Percentiles rank a stretch among this genome's conserved stretches.
phyloP scores from a whole-genome alignment of 805 yeast species.

The Brettanomyces anomalus region DNA sequence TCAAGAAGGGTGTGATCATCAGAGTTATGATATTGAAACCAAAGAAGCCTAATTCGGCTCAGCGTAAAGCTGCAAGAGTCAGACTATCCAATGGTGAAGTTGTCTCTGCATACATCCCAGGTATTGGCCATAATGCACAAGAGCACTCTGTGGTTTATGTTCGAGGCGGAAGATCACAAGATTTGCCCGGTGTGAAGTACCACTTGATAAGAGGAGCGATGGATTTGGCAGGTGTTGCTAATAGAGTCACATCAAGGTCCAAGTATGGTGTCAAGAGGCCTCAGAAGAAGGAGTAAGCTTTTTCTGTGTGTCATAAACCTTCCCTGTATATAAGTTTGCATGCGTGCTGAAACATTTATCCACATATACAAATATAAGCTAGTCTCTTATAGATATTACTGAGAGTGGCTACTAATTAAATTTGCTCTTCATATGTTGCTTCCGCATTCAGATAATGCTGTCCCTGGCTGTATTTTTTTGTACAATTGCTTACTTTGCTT shows the following conservation, averaged over 20 bases:
- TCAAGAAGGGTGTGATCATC: conserved; percentile 86
- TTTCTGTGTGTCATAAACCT: not conserved
- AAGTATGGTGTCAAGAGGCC: conserved; percentile 92
- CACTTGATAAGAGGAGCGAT: conserved; percentile 88
- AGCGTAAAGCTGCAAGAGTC: conserved; percentile 94
- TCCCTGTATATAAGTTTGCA: not conserved
- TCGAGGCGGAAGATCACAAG: conserved; percentile 98
- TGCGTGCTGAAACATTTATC: no score
- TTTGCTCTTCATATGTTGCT: no score
- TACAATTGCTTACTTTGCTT: not conserved
- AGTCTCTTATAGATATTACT: conserved; percentile 5
- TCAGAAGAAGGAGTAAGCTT: conserved; percentile 30
- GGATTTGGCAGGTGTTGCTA: conserved; percentile 92
- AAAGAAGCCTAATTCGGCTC: conserved; percentile 97
- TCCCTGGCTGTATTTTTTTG: no score
- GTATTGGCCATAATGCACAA: conserved; percentile 97
- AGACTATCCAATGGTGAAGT: conserved; percentile 84
- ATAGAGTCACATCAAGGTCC: conserved; percentile 81
- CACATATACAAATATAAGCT: not conserved
- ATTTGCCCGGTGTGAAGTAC: conserved; percentile 96
- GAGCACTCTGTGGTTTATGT: conserved; percentile 95
- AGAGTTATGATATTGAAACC: conserved; percentile 95
- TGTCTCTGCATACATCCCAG: conserved; percentile 90
- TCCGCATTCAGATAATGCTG: no score
- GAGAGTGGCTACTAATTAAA: not conserved